Evolutionary conservation across 108 stramenopile genomes (phyloP).

Genomic region (Skeletonema potamos): DNA sequence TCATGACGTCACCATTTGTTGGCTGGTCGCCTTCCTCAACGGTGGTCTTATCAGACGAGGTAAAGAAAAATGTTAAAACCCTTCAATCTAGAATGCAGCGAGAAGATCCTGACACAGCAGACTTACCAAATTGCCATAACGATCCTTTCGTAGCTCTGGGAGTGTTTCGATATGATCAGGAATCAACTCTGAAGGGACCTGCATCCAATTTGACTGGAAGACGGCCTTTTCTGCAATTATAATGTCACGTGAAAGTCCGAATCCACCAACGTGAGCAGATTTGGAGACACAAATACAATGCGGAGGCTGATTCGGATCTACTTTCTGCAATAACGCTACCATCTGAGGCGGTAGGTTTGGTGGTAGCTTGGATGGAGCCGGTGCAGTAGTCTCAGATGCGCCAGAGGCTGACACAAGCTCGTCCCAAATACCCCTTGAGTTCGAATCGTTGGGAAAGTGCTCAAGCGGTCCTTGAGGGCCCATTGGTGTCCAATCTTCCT

Average conservation of each 20-base stretch:
- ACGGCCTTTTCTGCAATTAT: constrained; percentile 35
- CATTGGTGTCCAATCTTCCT: constrained; percentile 53
- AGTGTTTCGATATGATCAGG: constrained; percentile 42
- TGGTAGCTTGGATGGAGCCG: constrained; percentile 3
- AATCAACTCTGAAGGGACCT: constrained; percentile 43
- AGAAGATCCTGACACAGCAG: no score
- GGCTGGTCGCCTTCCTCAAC: constrained; percentile 50
- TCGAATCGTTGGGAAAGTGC: constrained; percentile 41
- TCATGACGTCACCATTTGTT: constrained; percentile 50
- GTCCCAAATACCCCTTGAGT: constrained; percentile 36
- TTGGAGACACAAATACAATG: constrained; percentile 33
- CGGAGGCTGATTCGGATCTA: constrained; percentile 28
- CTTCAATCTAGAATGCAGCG: no score
- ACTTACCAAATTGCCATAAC: constrained; percentile 38
- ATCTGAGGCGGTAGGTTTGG: constrained; percentile 38
- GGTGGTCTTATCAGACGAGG: constrained; percentile 8
- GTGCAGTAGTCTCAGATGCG: constrained; percentile 10
- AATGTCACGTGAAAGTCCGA: constrained; percentile 40
- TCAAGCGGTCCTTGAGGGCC: constrained; percentile 32
- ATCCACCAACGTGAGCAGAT: constrained; percentile 50
- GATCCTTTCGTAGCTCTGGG: constrained; percentile 40
- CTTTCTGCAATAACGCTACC: constrained; percentile 25
- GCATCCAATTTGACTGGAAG: constrained; percentile 41
- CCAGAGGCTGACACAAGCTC: constrained; percentile 30
- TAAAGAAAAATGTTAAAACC: no score